Base-by-base conservation (phyloP, 306 rosid genomes). In the Sicyos baderoa region DNA sequence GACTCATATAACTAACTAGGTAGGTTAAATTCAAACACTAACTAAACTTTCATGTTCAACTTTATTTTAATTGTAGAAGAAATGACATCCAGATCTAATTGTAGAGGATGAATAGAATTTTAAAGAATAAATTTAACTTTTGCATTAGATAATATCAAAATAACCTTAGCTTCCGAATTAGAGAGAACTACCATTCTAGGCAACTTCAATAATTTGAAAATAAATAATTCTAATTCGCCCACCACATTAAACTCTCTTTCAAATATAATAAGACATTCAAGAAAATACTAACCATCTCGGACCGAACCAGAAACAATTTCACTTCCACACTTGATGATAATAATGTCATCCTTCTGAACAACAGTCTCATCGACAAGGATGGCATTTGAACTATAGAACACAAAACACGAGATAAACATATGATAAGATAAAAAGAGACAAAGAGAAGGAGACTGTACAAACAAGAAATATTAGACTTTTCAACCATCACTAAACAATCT, bases 251-350 rank as follows among this genome's bases (percentile, higher is more conserved):
- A 64, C 53, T 11, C 53, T 63, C 18, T 11, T 64, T 42, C 70
- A 64, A 18, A 21, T 17, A 64, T 5, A 63, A 9, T 10, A 35
- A 70, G 55, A 29, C 13, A 8, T 35, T 54, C 35, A 13, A 42
- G 21, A 13, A 53, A 14, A 56, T 71, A 62, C 84, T 71, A 21
- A 88, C 95, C 96, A 82, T 88, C 84, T 73, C 71, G 75, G 69
- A 45, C 79, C 59, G 91, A 86, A 65, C 89, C 91, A 59, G 87
- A 74, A 75, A 84, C 50, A 51, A 91, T 86, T 79, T 87, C 86
- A 75, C 86, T 89, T 72, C 96, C 95, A 74, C 85, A 80, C 79
- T 77, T 81, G 76, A 91, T 84, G 73, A 82, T 68, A 57, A 76
- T 50, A 37, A 70, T 69, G 51, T 72, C 85, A 67, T 76, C 90